Conservation (phyloP, 192 early-diverging fungal species). For the Podila verticillata region DNA sequence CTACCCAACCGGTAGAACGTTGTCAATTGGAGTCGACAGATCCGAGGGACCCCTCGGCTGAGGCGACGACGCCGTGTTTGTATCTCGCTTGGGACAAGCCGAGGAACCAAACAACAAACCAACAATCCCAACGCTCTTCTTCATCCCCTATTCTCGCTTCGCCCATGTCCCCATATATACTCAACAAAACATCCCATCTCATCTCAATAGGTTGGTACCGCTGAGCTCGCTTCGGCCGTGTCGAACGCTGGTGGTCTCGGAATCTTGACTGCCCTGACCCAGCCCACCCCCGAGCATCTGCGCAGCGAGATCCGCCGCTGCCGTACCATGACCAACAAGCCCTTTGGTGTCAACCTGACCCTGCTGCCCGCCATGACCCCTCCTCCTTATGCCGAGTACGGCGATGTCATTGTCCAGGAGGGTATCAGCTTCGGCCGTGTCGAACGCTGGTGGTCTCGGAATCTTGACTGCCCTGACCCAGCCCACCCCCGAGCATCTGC, state of each 20-base stretch:
- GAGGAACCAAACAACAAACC: too few species aligned
- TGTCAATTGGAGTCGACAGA: too few species aligned
- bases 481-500: constrained; percentile 80
- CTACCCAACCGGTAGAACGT: too few species aligned
- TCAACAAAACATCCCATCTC: too few species aligned
- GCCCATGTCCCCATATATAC: too few species aligned
- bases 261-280: constrained; percentile 78
- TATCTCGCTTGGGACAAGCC: too few species aligned
- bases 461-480: constrained; percentile 81
- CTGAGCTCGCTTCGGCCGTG: constrained; percentile 71
- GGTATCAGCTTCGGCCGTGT: constrained; percentile 86
- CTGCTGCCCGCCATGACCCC: constrained; percentile 83
- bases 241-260: constrained; percentile 84
- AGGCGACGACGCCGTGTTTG: too few species aligned
- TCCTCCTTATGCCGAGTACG: constrained; percentile 81
- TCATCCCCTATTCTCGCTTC: too few species aligned
- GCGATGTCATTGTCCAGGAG: constrained; percentile 75
- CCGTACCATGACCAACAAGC: constrained; percentile 78
- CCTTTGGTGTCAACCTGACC: constrained; percentile 86
- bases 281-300: constrained; percentile 82
- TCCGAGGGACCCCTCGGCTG: too few species aligned
- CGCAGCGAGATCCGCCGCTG: constrained; percentile 76
- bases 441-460: constrained; percentile 82
- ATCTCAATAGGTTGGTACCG: constrained; percentile 48
- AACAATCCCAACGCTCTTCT: background rate